phyloP scores from a whole-genome alignment of 495 filamentous ascomycete species.

The Xylaria bambusicola region DNA sequence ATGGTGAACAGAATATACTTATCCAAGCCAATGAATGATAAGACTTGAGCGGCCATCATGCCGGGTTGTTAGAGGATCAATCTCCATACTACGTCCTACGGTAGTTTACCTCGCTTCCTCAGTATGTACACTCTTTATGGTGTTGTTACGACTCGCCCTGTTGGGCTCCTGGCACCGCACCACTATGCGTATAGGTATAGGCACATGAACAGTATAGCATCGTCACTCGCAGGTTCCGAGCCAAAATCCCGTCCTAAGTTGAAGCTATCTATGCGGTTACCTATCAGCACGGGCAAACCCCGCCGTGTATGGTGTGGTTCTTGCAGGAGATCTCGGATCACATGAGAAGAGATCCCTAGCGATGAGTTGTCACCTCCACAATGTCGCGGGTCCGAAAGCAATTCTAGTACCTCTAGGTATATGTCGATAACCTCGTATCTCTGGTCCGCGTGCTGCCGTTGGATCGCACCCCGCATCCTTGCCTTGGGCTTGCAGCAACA shows the following conservation, averaged over 20 bases:
- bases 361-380: slow-evolving; percentile 24
- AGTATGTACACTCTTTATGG: too few species aligned
- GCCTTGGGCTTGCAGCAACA: slow-evolving; percentile 1
- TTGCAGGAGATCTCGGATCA: slow-evolving; percentile 20
- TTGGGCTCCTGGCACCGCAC: too few species aligned
- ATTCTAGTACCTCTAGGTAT: neutral
- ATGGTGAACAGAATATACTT: neutral
- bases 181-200: too few species aligned
- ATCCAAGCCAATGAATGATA: too few species aligned
- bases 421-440: slow-evolving; percentile 15
- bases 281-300: slow-evolving; percentile 9
- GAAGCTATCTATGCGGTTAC: slow-evolving; percentile 13
- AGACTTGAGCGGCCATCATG: neutral
- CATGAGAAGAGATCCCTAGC: slow-evolving; percentile 16
- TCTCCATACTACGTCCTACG: too few species aligned
- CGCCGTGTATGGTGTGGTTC: slow-evolving; percentile 18
- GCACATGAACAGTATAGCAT: neutral
- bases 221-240: neutral
- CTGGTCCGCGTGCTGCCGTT: slow-evolving; percentile 13
- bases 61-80: too few species aligned
- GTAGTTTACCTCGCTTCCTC: too few species aligned
- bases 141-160: too few species aligned
- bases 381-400: slow-evolving; percentile 10
- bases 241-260: slow-evolving; percentile 7
- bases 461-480: slow-evolving; percentile 15